A percentile compares a stretch with the other conserved stretches of the same genome.
These are phyloP conservation scores for Cryptosporidium ryanae DNA, from an alignment of 169 alveolate genomes.

Conservation along the genomic window DNA sequence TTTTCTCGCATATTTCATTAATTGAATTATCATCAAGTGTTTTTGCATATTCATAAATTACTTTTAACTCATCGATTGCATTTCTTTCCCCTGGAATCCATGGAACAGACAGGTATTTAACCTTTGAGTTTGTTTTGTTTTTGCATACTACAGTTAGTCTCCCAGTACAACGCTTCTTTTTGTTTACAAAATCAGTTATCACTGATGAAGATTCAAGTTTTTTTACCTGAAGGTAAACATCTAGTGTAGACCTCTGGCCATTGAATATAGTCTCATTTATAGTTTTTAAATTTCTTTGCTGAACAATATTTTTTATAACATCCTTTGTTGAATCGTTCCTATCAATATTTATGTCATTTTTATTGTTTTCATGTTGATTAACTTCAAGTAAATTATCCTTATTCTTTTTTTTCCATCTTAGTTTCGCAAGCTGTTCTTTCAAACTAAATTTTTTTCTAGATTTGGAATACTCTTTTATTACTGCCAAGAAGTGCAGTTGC, in stretches of 20 bases:
- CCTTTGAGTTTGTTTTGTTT: slow-evolving; percentile 27
- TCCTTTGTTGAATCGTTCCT: neutral
- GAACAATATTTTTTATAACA: neutral
- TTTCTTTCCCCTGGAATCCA: slow-evolving; percentile 69
- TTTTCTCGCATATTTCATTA: slow-evolving; percentile 23
- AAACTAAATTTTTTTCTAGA: slow-evolving; percentile 18
- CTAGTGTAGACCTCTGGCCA: slow-evolving; percentile 44
- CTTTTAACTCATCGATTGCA: slow-evolving; percentile 47
- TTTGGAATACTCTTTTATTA: slow-evolving; percentile 17
- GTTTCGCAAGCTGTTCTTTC: neutral
- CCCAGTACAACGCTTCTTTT: slow-evolving; percentile 32
- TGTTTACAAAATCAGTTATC: slow-evolving; percentile 38
- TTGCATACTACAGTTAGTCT: slow-evolving; percentile 40
- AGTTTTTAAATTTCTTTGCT: neutral
- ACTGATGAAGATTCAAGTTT: slow-evolving; percentile 40
- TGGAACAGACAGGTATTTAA: slow-evolving; percentile 63
- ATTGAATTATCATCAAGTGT: slow-evolving; percentile 33
- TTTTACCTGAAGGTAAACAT: neutral
- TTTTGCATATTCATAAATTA: slow-evolving; percentile 14
- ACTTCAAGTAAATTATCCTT: neutral
- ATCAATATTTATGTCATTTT: neutral
- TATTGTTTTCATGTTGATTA: neutral
- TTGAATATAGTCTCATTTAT: neutral
- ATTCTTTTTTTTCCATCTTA: neutral
- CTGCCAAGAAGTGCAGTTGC: slow-evolving; percentile 52